Conservation (phyloP, 2,329 filamentous ascomycete genomes). For the Parafenestella ontariensis region DNA sequence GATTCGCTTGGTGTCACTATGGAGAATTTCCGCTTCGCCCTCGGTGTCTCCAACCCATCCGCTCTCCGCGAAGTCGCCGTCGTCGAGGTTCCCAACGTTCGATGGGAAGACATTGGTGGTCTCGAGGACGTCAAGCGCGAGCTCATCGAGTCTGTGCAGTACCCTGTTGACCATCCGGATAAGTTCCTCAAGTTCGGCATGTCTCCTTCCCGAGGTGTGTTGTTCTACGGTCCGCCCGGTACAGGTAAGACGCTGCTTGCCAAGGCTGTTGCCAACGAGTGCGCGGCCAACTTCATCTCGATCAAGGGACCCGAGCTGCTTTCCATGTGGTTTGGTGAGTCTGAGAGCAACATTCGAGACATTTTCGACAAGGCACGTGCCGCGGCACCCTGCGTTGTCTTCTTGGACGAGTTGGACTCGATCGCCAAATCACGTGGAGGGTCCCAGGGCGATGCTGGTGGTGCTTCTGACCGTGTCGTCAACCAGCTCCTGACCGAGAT, state of each 20-base stretch:
- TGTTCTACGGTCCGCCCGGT: slow-evolving; percentile 99
- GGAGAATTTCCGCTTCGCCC: slow-evolving; percentile 99
- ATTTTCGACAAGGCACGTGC: slow-evolving; percentile 99
- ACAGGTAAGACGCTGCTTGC: slow-evolving; percentile 99
- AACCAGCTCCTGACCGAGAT: slow-evolving; percentile 99
- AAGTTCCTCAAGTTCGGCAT: slow-evolving; percentile 99
- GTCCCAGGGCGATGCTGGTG: slow-evolving; percentile 92
- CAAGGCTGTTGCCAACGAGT: slow-evolving; percentile 99
- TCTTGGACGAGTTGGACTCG: slow-evolving; percentile 97
- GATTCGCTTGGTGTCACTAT: slow-evolving; percentile 98
- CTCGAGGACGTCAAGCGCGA: slow-evolving; percentile 98
- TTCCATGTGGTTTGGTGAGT: slow-evolving; percentile 99
- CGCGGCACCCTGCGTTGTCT: slow-evolving; percentile 96
- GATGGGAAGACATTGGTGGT: slow-evolving; percentile 99
- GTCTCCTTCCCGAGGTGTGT: slow-evolving; percentile 94
- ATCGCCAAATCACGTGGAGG: slow-evolving; percentile 99
- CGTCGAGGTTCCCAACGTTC: slow-evolving; percentile 98
- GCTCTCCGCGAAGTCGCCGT: slow-evolving; percentile 98
- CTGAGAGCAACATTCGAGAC: slow-evolving; percentile 98
- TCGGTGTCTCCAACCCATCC: slow-evolving; percentile 97
- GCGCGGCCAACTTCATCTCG: slow-evolving; percentile 99
- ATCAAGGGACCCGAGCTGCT: slow-evolving; percentile 98
- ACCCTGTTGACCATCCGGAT: slow-evolving; percentile 98
- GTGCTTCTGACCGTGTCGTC: slow-evolving; percentile 98
- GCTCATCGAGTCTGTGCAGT: slow-evolving; percentile 98